Conservation (phyloP, 345 rosid genomes). For the Moringa oleifera region DNA sequence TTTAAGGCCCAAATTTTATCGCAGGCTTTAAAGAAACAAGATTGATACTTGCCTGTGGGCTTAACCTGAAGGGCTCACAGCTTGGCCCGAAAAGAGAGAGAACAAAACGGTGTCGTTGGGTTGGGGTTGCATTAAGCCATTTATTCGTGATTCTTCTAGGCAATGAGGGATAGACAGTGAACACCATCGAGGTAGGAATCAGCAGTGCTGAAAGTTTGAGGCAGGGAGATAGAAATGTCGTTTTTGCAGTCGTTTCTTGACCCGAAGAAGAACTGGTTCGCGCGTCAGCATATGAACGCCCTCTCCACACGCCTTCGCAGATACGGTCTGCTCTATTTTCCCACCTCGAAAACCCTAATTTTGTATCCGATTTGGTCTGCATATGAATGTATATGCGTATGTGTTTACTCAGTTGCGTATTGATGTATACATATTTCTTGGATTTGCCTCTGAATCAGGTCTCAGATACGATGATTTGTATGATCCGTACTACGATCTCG, state of each 20-base stretch:
- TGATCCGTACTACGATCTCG: conserved; percentile 79
- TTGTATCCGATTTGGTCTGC: conserved; percentile 14
- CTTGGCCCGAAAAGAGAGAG: too few relatives aligned
- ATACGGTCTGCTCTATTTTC: conserved; percentile 40
- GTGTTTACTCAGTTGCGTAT: not conserved
- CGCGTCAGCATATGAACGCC: conserved; percentile 68
- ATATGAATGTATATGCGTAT: not conserved
- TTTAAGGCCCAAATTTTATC: too few relatives aligned
- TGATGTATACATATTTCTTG: not conserved
- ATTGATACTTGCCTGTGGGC: too few relatives aligned
- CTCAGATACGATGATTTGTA: conserved; percentile 86
- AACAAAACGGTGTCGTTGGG: too few relatives aligned
- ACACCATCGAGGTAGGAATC: too few relatives aligned
- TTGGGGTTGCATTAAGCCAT: too few relatives aligned
- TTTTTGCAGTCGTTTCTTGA: conserved; percentile 40
- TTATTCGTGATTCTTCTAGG: too few relatives aligned
- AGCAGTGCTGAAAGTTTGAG: not conserved
- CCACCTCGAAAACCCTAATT: conserved; percentile 20
- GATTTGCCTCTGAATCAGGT: conserved; percentile 34
- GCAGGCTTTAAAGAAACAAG: too few relatives aligned
- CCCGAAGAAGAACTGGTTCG: conserved; percentile 76
- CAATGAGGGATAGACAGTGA: too few relatives aligned
- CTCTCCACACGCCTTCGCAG: conserved; percentile 59
- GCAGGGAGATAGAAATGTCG: conserved; percentile 22
- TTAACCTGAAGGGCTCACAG: too few relatives aligned